Percentiles rank a stretch among this genome's conserved stretches.
Evolutionary conservation across 305 asterid genomes (phyloP).

Genomic region (Euphrasia arctica): DNA sequence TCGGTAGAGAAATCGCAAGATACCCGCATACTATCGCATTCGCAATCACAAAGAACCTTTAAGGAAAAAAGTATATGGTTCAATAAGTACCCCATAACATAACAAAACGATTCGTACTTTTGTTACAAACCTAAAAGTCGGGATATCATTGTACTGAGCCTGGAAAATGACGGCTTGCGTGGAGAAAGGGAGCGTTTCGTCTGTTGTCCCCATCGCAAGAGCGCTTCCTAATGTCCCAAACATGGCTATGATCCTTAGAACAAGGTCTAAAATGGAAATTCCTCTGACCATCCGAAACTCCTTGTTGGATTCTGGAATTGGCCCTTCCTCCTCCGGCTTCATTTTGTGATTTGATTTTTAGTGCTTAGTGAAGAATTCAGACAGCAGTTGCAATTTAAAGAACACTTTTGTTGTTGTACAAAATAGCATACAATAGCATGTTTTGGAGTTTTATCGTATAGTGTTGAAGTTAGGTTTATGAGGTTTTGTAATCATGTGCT

Average conservation of each 20-base stretch:
- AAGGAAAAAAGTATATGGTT: background rate
- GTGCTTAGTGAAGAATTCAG: conserved; percentile 17
- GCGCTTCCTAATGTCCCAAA: conserved; percentile 70
- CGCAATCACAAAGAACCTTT: conserved; percentile 59
- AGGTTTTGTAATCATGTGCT: conserved; percentile 30
- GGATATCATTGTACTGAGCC: conserved; percentile 68
- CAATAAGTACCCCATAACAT: background rate
- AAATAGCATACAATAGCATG: conserved; percentile 32
- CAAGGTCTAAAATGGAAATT: conserved; percentile 48
- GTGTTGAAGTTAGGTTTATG: conserved; percentile 44
- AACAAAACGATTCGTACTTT: conserved; percentile 3
- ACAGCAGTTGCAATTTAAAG: conserved; percentile 11
- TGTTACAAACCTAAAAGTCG: conserved; percentile 52
- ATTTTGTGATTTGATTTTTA: conserved; percentile 24
- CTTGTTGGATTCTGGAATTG: conserved; percentile 28
- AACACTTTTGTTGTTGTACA: conserved; percentile 20
- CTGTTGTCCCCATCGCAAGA: conserved; percentile 69
- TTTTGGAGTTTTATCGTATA: conserved; percentile 25
- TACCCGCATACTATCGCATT: conserved; percentile 62
- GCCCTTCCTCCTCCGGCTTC: conserved; percentile 46
- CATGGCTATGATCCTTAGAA: conserved; percentile 56
- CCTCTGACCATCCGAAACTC: conserved; percentile 35
- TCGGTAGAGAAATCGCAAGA: conserved; percentile 57
- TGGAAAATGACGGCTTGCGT: conserved; percentile 53
- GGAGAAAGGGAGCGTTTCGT: conserved; percentile 64